Conservation (phyloP, 2,329 filamentous ascomycete genomes). For the Tetracladium maxilliforme region DNA sequence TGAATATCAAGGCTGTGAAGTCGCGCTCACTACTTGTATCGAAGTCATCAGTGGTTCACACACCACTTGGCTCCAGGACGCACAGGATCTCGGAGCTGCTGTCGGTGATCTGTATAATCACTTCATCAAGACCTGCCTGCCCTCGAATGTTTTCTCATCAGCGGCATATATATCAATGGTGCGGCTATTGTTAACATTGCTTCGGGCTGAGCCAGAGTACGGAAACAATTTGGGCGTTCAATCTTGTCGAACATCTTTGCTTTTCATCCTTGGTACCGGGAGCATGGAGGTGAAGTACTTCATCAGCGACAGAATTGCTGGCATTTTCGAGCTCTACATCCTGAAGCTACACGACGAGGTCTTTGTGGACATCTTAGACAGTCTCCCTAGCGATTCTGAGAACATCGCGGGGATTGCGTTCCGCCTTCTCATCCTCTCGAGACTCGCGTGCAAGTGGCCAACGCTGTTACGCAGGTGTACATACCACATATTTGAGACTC, state of each 20-base stretch:
- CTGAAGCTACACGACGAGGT: slow-evolving; percentile 71
- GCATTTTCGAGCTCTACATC: slow-evolving; percentile 70
- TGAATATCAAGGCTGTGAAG: slow-evolving; percentile 60
- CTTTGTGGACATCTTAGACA: slow-evolving; percentile 70
- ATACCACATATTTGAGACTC: slow-evolving; percentile 88
- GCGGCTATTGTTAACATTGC: slow-evolving; percentile 52
- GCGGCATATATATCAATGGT: slow-evolving; percentile 56
- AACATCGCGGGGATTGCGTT: slow-evolving; percentile 74
- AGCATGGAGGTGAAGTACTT: slow-evolving; percentile 61
- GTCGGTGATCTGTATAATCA: slow-evolving; percentile 69
- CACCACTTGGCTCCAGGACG: slow-evolving; percentile 43
- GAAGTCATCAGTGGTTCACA: slow-evolving; percentile 52
- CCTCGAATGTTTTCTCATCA: too few species aligned
- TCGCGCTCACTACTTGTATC: slow-evolving; percentile 51
- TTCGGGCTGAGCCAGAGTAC: slow-evolving; percentile 54
- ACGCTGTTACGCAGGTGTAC: slow-evolving; percentile 76
- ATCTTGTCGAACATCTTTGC: slow-evolving; percentile 5
- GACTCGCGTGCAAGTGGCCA: slow-evolving; percentile 70
- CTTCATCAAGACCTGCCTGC: slow-evolving; percentile 53
- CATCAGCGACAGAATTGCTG: slow-evolving; percentile 53
- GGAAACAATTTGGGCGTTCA: slow-evolving; percentile 20
- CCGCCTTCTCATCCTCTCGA: slow-evolving; percentile 60
- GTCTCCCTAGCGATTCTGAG: slow-evolving; percentile 57
- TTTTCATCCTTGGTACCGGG: slow-evolving; percentile 45
- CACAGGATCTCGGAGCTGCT: slow-evolving; percentile 45